Evolutionary conservation across 31 red algal species (phyloP), one percentile per base, ranked within the genome.

Genomic region (Odonthalia washingtoniensis): DNA sequence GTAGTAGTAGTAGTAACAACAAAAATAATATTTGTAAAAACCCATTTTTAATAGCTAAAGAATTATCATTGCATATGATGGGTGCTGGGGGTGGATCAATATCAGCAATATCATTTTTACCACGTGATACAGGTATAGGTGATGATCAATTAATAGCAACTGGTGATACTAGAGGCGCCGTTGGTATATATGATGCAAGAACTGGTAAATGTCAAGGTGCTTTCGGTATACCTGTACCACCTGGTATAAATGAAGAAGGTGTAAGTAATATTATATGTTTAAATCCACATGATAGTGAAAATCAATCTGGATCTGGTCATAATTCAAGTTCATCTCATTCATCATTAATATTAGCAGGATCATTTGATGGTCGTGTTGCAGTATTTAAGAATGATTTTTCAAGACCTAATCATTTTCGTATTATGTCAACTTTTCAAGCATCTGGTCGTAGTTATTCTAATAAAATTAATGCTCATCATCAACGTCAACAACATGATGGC

Each of bases 401-500:
- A 16, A 75, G 75, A n/a, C 77, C 77, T n/a, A 82, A 17, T 18
- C n/a, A 93, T 66, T 88, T 87, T 87, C 85, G 78, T 26, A 84
- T 93, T 53, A 88, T 93, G 91, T 78, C 78, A 53, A 88, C 91
- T 17, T 93, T 93, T 52, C 91, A 93, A 63, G 84, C 78, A 1
- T 93, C 83, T 52, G 91, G 91, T 5, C 52, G 72, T 39, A 74
- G 82, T 38, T 76, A 53, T 37, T 86, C 77, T 74, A 82, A 83
- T 68, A 83, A 86, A 64, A 73, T 70, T n/a, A 78, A 72, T 32
- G 77, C 73, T 24, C 39, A 43, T n/a, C 65, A 57, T 37, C 49
- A 74, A 1, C 44, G 16, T 70, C 14, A 45, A 76, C 30, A 16
- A 60, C n/a, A n/a, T n/a, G 28, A 46, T 81, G 41, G 18, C 21